Evolutionary conservation across 345 rosid genomes (phyloP), one percentile per base, ranked within the genome.

Genomic region (Gossypium thurberi): DNA sequence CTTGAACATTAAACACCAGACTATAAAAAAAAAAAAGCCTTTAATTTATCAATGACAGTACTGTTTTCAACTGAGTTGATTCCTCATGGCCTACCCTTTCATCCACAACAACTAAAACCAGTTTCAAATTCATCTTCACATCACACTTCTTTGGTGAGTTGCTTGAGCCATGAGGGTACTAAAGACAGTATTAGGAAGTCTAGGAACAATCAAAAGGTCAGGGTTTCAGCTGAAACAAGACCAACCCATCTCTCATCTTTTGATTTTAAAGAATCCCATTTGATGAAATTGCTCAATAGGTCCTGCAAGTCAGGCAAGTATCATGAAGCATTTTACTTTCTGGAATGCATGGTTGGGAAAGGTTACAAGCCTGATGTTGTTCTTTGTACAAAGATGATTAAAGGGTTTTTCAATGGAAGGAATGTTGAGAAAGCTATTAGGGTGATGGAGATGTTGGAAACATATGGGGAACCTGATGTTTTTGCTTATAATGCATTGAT

Each of bases 401-500:
- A 88, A 79, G 92, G 94, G 10, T 85, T 94, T 15, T 86, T 88
- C 76, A 83, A 74, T 37, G 80, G 81, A 0, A 84, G 82, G 74
- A 86, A 90, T 62, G 60, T 84, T 8, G 84, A 86, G 0, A 91
- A 91, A 77, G 94, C 92, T 2, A 73, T 75, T 48, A 86, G 87
- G 71, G 96, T 91, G 6, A 85, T 94, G 92, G 94, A 85, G 75
- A 88, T 94, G 37, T 71, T 90, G 65, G 98, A 93, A 81, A 85
- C 58, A 43, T 74, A 81, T 47, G 94, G 96, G 2, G 76, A 86
- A 23, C 97, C 94, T 73, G 97, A 94, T 81, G 87, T 87, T 33
- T 85, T 87, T 69, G 82, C 97, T 50, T 94, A 90, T 76, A 94
- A 94, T 80, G 97, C 90, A 0, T 71, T 94, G 84, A 90, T 94